Conservation (phyloP, 805 yeast species). For the Ogataea pilisensis region DNA sequence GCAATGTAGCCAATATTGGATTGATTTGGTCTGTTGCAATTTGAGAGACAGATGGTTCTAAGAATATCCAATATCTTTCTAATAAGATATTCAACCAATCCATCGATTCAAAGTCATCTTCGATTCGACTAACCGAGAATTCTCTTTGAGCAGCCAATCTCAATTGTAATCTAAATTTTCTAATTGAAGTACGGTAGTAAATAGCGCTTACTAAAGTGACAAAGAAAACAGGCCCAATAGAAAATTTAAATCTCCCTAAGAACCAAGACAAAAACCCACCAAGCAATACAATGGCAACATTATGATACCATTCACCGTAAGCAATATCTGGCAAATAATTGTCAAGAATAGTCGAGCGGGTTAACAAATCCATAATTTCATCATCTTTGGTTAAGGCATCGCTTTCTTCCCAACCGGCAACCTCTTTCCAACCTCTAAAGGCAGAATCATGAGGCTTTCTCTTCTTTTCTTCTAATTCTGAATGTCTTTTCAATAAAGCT, state of each 20-base stretch:
- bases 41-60: constrained; percentile 86
- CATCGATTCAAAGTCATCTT: constrained; percentile 87
- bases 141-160: constrained; percentile 86
- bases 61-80: constrained; percentile 86
- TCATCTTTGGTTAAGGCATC: constrained; percentile 66
- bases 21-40: constrained; percentile 84
- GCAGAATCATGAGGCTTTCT: constrained; percentile 59
- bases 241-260: constrained; percentile 71
- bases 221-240: constrained; percentile 77
- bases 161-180: constrained; percentile 68
- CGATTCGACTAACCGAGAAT: constrained; percentile 73
- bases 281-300: constrained; percentile 62
- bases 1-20: constrained; percentile 72
- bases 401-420: constrained; percentile 76
- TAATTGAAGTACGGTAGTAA: constrained; percentile 77
- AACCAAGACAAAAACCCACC: constrained; percentile 75
- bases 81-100: constrained; percentile 92
- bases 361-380: constrained; percentile 64
- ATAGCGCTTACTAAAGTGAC: constrained; percentile 58
- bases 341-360: constrained; percentile 71
- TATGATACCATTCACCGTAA: constrained; percentile 97
- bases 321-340: constrained; percentile 66
- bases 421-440: constrained; percentile 91
- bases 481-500: constrained; percentile 14
- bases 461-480: constrained; percentile 17